These are phyloP conservation scores for Verticillium nubilum DNA, from an alignment of 2,329 filamentous ascomycete genomes.

Conservation along the genomic window DNA sequence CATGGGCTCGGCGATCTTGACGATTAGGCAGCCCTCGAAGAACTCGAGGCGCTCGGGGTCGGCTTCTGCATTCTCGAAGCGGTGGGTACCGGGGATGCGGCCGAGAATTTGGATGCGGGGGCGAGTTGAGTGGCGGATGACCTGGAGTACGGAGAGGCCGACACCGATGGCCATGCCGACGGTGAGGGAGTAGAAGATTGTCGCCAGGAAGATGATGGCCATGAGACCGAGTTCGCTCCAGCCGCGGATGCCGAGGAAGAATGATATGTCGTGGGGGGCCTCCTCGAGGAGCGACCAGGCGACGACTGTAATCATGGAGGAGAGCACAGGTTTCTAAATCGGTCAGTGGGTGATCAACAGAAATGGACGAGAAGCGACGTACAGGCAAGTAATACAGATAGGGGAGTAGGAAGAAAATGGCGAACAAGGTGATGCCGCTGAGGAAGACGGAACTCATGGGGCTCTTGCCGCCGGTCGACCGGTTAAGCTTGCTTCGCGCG, in stretches of 20 bases:
- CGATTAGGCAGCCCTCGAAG: conserved; percentile 85
- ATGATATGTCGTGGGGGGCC: conserved; percentile 83
- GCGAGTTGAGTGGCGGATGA: conserved; percentile 85
- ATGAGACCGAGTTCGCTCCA: conserved; percentile 85
- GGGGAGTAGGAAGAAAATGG: conserved; percentile 75
- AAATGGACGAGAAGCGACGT: conserved; percentile 28
- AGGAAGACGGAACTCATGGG: conserved; percentile 91
- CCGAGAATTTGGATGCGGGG: conserved; percentile 95
- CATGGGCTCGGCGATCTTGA: conserved; percentile 94
- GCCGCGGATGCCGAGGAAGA: conserved; percentile 81
- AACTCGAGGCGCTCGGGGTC: conserved; percentile 74
- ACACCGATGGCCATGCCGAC: conserved; percentile 92
- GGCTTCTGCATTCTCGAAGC: conserved; percentile 79
- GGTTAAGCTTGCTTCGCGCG: conserved; percentile 91
- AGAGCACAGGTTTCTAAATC: conserved; percentile 80
- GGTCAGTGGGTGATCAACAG: not conserved
- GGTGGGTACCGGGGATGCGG: conserved; percentile 74
- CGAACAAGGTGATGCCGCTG: conserved; percentile 74
- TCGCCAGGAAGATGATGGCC: conserved; percentile 83
- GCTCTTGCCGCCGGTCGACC: conserved; percentile 82
- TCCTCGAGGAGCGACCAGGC: conserved; percentile 94
- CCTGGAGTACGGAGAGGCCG: conserved; percentile 80
- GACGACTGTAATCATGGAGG: conserved; percentile 90
- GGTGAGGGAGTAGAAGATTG: conserved; percentile 91
- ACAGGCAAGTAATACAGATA: conserved; percentile 96